Percentiles rank a stretch among this genome's conserved stretches.
Conservation (phyloP, 805 yeast species). For the Metschnikowia continentalis region DNA sequence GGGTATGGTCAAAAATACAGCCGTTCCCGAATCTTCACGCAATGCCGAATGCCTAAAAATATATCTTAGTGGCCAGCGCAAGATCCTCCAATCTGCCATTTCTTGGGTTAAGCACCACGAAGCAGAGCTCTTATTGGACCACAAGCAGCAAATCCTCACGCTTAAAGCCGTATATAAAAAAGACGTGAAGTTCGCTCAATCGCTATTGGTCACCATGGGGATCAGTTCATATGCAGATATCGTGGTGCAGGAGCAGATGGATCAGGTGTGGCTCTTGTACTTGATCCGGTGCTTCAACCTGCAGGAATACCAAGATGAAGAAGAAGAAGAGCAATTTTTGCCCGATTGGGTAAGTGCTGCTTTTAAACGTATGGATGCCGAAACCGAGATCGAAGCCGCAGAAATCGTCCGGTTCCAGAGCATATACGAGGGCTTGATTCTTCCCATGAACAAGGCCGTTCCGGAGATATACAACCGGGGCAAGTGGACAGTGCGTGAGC, state of each 20-base stretch:
- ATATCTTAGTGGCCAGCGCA: conserved; percentile 49
- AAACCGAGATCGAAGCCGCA: conserved; percentile 40
- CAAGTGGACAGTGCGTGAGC: conserved; percentile 44
- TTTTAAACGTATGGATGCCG: conserved; percentile 35
- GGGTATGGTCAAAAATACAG: conserved; percentile 28
- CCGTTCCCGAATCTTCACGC: conserved; percentile 4
- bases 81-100: conserved; percentile 40
- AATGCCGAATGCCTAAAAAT: conserved; percentile 29
- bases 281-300: conserved; percentile 55
- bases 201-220: conserved; percentile 56
- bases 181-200: conserved; percentile 51
- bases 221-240: conserved; percentile 51
- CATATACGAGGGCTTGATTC: conserved; percentile 51
- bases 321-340: conserved; percentile 19
- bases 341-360: conserved; percentile 50
- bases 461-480: conserved; percentile 56
- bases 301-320: conserved; percentile 23
- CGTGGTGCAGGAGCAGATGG: conserved; percentile 44
- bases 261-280: conserved; percentile 60
- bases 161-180: conserved; percentile 55
- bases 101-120: conserved; percentile 47
- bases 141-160: conserved; percentile 45
- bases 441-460: conserved; percentile 43
- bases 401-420: conserved; percentile 54
- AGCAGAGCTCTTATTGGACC: conserved; percentile 37